phyloP scores from a whole-genome alignment of 1,139 yeast genomes.

The Meyerozyma guilliermondii region DNA sequence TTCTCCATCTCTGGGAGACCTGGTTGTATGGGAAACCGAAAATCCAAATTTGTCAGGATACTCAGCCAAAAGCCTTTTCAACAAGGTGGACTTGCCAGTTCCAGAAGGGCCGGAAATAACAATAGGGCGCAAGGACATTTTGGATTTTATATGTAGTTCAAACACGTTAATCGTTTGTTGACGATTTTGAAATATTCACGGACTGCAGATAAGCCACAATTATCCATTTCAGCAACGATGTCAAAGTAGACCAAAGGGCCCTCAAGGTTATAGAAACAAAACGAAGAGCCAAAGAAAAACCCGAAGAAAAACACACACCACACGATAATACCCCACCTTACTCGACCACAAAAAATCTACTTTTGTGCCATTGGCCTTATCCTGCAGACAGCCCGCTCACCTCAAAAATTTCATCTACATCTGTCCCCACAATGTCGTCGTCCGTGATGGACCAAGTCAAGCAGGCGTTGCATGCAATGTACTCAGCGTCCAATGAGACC shows the following conservation, averaged over 20 bases:
- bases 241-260: no score
- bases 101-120: conserved; percentile 98
- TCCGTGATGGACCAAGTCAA: conserved; percentile 21
- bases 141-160: no score
- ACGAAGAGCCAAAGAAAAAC: no score
- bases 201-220: neutral
- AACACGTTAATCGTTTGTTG: neutral
- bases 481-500: conserved; percentile 45
- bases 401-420: neutral
- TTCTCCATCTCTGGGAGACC: conserved; percentile 91
- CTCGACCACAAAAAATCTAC: no score
- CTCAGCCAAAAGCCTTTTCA: conserved; percentile 86
- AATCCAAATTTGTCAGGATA: conserved; percentile 88
- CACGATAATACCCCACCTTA: no score
- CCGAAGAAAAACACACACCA: no score
- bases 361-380: no score
- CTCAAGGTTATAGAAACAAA: no score
- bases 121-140: conserved; percentile 61
- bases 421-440: neutral
- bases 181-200: no score
- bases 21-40: conserved; percentile 91
- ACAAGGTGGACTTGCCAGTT: conserved; percentile 90
- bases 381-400: neutral
- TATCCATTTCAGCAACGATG: no score
- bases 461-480: conserved; percentile 59